Evolutionary conservation across 2,329 filamentous ascomycete genomes (phyloP), one percentile per base, ranked within the genome.

Genomic region (Coniochaeta sp.): DNA sequence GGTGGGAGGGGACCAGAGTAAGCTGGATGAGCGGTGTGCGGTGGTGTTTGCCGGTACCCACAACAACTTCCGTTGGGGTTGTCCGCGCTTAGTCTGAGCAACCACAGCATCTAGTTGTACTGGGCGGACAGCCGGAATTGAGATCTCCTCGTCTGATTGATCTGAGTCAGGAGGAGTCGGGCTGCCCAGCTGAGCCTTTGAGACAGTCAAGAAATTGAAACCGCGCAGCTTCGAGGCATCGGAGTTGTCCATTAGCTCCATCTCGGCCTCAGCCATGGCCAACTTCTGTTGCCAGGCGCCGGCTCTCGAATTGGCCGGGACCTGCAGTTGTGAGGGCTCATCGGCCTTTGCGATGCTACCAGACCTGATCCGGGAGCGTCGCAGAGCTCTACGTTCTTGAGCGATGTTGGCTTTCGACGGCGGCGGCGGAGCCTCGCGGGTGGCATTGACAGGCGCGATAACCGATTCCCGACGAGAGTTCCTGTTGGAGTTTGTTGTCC

Each of bases 141-240:
- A 69, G 24, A 56, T 67, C 34, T 76, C 73, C 36, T 72, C 72
- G 54, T 77, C 77, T n/a, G 77, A 77, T 58, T 77, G 73, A 60
- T 81, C 76, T 17, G 78, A 82, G 59, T 84, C 81, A 8, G 81
- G 79, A 57, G 81, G 81, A 55, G 82, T 85, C 34, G 81, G 80
- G 64, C 80, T 84, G 40, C 75, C 78, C 3, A 82, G 66, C 59
- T 76, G 73, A 11, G 71, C 70, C 60, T 73, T 74, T 36, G 74
- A 66, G 58, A 77, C 62, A 57, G 74, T 67, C 54, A 77, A 61
- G 65, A 75, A 75, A 64, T 77, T 79, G 63, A 77, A 62, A 60
- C 70, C 75, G 58, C 69, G 74, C 36, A 68, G 69, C 31, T 75
- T 68, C 40, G 72, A 70, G 8, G 73, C 72, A 1, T 75, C 73